phyloP scores from a whole-genome alignment of 225 moss, liverwort and hornwort genomes.

The Physcomitrium patens region DNA sequence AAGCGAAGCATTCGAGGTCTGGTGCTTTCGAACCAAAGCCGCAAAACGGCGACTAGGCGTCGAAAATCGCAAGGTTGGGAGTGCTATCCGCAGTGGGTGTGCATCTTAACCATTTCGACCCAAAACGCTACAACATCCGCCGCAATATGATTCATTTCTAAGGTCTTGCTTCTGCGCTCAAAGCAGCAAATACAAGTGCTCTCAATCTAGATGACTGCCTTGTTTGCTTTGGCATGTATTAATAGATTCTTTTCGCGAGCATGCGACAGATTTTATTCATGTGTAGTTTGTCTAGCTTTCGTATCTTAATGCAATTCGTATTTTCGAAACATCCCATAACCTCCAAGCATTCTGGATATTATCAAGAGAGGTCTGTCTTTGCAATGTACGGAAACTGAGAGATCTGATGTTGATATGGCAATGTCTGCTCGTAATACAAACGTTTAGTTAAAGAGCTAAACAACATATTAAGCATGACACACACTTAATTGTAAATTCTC shows the following conservation, averaged over 20 bases:
- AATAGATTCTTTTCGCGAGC: slow-evolving; percentile 53
- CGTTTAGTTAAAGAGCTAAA: too few relatives aligned
- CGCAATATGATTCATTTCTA: not conserved
- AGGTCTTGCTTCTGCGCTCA: not conserved
- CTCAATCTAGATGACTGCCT: slow-evolving; percentile 14
- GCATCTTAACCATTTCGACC: slow-evolving; percentile 15
- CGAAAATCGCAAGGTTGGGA: slow-evolving; percentile 47
- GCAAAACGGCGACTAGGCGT: slow-evolving; percentile 70
- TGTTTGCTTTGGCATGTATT: slow-evolving; percentile 59
- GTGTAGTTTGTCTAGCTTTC: too few relatives aligned
- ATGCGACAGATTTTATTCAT: slow-evolving; percentile 36
- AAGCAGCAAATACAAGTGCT: slow-evolving; percentile 38
- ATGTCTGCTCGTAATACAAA: too few relatives aligned
- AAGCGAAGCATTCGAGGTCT: slow-evolving; percentile 88
- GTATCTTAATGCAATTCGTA: too few relatives aligned
- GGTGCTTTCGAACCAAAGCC: slow-evolving; percentile 91
- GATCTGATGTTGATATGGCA: too few relatives aligned
- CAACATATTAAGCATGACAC: too few relatives aligned
- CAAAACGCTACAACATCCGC: not conserved
- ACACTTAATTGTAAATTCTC: too few relatives aligned
- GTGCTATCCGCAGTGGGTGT: slow-evolving; percentile 54
- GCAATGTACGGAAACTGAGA: too few relatives aligned
- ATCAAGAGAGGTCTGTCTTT: too few relatives aligned
- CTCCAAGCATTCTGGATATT: too few relatives aligned
- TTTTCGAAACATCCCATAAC: too few relatives aligned